phyloP scores from a whole-genome alignment of 176 grass and related monocot genomes.

The Dactylis glomerata region DNA sequence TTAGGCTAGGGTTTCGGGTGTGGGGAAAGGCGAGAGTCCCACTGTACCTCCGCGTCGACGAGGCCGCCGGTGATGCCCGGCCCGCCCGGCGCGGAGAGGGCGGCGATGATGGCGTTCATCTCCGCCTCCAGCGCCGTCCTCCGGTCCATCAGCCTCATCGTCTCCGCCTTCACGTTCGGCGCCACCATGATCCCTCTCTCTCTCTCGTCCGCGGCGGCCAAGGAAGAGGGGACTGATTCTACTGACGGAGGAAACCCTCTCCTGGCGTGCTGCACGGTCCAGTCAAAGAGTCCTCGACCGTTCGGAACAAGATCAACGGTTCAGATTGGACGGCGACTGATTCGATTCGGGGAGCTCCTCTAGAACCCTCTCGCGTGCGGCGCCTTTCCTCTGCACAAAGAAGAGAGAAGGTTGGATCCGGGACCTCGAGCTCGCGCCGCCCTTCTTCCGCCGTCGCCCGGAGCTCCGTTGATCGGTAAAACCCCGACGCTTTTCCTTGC shows the following conservation, averaged over 20 bases:
- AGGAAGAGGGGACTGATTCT: neutral
- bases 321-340: neutral
- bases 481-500: neutral
- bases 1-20: slow-evolving; percentile 22
- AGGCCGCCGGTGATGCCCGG: slow-evolving; percentile 67
- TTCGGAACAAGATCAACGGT: neutral
- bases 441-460: neutral
- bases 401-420: neutral
- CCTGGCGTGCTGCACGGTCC: neutral
- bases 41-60: slow-evolving; percentile 60
- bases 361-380: slow-evolving; percentile 21
- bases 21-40: neutral
- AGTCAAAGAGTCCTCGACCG: neutral
- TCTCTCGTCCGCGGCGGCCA: neutral
- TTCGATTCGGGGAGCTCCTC: neutral
- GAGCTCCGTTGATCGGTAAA: neutral
- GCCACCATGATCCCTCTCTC: slow-evolving; percentile 64
- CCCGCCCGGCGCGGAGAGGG: slow-evolving; percentile 51
- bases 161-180: slow-evolving; percentile 81
- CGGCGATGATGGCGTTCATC: slow-evolving; percentile 80
- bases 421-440: neutral
- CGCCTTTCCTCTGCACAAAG: neutral
- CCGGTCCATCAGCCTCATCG: slow-evolving; percentile 62
- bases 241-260: neutral
- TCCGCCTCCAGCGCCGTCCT: slow-evolving; percentile 54